Conservation (phyloP, 108 stramenopile species). For the Stephanodiscus minutulus region DNA sequence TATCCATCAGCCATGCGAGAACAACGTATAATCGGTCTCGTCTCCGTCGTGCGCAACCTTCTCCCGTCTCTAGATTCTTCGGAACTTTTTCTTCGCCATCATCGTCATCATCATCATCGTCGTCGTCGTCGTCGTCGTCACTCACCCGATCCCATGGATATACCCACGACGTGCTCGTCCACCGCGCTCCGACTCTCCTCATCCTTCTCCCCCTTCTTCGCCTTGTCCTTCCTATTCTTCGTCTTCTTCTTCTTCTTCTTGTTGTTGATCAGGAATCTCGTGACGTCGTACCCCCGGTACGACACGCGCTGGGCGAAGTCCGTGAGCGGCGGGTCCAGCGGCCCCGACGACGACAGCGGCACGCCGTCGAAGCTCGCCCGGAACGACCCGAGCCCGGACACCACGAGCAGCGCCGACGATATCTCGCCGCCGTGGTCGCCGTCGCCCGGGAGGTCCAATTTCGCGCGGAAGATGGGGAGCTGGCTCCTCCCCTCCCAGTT, state of each 20-base stretch:
- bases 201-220: not conserved
- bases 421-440: constrained; percentile 37
- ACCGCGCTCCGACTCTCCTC: constrained; percentile 6
- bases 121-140: not conserved
- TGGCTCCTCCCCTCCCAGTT: constrained; percentile 51
- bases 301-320: constrained; percentile 55
- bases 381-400: constrained; percentile 52
- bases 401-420: constrained; percentile 47
- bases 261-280: constrained; percentile 16
- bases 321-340: constrained; percentile 59
- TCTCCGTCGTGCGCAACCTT: not conserved
- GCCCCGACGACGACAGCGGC: constrained; percentile 44
- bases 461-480: constrained; percentile 39
- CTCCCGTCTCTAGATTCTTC: not conserved
- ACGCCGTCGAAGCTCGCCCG: constrained; percentile 47
- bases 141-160: constrained; percentile 39
- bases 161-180: constrained; percentile 42
- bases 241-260: not conserved
- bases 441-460: too few species aligned
- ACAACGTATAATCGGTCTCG: not conserved
- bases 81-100: too few species aligned
- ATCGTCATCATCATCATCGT: too few species aligned
- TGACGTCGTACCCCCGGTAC: constrained; percentile 57
- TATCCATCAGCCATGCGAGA: not conserved
- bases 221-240: not conserved